A percentile compares a stretch with the other conserved stretches of the same genome.
These are phyloP conservation scores for Xanthoparmelia taractica DNA, from an alignment of 495 filamentous ascomycete species.

Conservation along the genomic window DNA sequence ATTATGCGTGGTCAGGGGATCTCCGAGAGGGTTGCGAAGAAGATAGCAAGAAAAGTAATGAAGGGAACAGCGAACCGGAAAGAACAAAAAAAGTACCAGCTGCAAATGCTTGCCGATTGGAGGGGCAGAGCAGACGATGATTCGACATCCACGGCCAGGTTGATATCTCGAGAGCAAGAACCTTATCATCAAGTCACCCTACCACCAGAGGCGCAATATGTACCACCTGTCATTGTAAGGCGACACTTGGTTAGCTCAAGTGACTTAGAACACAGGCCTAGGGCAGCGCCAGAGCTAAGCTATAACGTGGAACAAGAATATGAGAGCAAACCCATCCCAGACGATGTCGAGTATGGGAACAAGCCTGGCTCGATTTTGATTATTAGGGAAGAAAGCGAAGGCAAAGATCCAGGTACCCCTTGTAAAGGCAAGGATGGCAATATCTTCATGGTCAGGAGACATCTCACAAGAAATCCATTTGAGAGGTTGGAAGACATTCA, in stretches of 20 bases:
- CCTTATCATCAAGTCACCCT: not conserved
- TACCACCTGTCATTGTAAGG: not conserved
- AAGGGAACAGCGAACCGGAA: not conserved
- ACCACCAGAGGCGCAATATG: not conserved
- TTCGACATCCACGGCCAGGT: not conserved
- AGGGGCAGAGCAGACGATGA: not conserved
- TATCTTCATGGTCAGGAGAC: not conserved
- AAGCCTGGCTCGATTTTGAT: not conserved
- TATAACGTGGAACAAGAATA: not conserved
- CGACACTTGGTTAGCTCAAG: not conserved
- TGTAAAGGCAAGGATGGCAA: not conserved
- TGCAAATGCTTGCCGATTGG: not conserved
- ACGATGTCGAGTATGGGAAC: not conserved
- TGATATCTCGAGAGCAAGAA: not conserved
- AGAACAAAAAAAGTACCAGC: not conserved
- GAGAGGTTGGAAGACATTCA: not conserved
- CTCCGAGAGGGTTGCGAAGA: not conserved
- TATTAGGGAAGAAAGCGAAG: not conserved
- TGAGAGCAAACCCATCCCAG: not conserved
- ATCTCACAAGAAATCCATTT: not conserved
- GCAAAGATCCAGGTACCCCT: not conserved
- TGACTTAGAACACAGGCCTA: not conserved
- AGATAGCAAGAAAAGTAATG: not conserved
- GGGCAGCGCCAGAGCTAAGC: not conserved
- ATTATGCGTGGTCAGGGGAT: not conserved